Percentiles rank a stretch among this genome's conserved stretches.
These are phyloP conservation scores for Syzygium grande DNA, from an alignment of 345 rosid species.

Conservation along the genomic window DNA sequence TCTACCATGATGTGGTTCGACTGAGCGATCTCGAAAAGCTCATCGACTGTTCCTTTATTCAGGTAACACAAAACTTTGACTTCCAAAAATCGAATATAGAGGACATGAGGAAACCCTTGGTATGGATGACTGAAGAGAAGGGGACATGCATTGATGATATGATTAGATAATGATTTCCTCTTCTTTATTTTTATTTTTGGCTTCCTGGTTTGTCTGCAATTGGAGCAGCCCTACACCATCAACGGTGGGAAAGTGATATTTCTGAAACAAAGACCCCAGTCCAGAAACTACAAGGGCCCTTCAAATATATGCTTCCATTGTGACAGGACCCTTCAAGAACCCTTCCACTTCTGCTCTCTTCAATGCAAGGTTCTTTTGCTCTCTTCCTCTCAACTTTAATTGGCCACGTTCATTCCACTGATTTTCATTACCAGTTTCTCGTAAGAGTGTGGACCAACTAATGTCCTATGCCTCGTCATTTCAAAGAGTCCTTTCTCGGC, in stretches of 20 bases:
- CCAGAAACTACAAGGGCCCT: constrained; percentile 67
- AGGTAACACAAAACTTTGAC: constrained; percentile 29
- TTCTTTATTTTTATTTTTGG: not conserved
- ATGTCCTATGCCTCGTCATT: not conserved
- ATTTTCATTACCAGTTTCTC: not conserved
- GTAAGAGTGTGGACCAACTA: not conserved
- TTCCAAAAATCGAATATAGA: not conserved
- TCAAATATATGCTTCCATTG: constrained; percentile 81
- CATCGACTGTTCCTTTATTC: constrained; percentile 77
- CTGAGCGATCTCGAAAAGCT: constrained; percentile 88
- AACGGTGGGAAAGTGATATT: constrained; percentile 93
- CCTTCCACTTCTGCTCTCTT: constrained; percentile 87
- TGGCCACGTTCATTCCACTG: not conserved
- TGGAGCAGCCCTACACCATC: constrained; percentile 76
- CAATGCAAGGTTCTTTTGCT: constrained; percentile 69
- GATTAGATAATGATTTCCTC: not conserved
- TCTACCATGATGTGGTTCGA: constrained; percentile 79
- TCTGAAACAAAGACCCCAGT: constrained; percentile 83
- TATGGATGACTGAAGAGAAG: not conserved
- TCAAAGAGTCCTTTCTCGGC: not conserved
- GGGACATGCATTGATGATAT: not conserved
- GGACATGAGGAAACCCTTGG: not conserved
- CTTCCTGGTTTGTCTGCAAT: not conserved
- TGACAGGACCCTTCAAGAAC: constrained; percentile 90
- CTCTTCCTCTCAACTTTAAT: not conserved